Base-by-base conservation (phyloP, 2,329 filamentous ascomycete species). In the Phaeosphaeria sp. region DNA sequence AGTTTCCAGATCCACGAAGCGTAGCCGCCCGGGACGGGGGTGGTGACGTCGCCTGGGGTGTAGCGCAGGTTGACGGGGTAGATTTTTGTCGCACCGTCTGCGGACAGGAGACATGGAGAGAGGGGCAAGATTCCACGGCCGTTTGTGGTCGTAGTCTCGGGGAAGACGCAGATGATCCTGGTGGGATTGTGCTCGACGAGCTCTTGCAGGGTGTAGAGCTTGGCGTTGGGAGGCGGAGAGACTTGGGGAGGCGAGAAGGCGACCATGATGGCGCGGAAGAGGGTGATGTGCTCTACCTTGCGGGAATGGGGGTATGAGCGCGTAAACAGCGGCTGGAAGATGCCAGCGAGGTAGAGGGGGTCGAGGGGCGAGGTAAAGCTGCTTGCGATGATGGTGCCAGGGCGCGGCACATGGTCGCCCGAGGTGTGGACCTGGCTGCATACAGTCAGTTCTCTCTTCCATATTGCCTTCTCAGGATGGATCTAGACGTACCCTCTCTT, bases 311-410 rank as follows among this genome's bases (percentile, higher is more conserved):
- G 92, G 76, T 92, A 97, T 0, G 90, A 92, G 46, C 91, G 82
- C 11, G 93, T 96, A 80, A 99, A 98, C 75, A 99, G 85, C 2
- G 95, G 95, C 75, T 97, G 92, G 81, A 98, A 99, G 72, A 98
- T 92, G 62, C 93, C 93, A 58, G 95, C 92, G 22, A 99, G 88
- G 78, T 98, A 99, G 55, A 99, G 82, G 17, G 93, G 90, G 76
- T 99, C 95, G 74, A 99, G 87, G 8, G 95, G 95, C 9, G 91
- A 96, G 33, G 93, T 97, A 75, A 93, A 95, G 60, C 92, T 95
- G 51, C 91, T 90, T 49, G 92, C 93, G 69, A 99, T 95, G 67
- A 99, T 84, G 55, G 89, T 91, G 47, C 91, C 88, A 4, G 89
- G 87, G 55, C 90, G 87, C 1, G 95, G 95, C 18, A 98, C 87